Evolutionary conservation across 1,284 basidiomycete species (phyloP).

Genomic region (Cerrena zonata): DNA sequence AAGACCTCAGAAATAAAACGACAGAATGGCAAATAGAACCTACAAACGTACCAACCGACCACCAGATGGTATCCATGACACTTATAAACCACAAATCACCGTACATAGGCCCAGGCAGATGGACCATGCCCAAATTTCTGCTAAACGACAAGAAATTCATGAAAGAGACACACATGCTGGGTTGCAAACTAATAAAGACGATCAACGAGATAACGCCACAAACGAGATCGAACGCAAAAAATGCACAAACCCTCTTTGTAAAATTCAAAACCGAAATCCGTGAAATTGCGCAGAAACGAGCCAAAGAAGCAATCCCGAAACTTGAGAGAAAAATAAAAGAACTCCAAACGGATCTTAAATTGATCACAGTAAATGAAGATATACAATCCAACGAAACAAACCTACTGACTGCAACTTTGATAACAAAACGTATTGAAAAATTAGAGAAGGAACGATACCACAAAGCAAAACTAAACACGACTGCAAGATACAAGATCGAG

Average conservation of each 20-base stretch:
- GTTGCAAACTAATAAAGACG: no score
- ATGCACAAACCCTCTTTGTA: conserved; percentile 20
- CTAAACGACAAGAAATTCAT: background rate
- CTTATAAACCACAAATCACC: background rate
- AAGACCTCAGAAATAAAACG: background rate
- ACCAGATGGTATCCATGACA: conserved; percentile 5
- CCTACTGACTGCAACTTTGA: background rate
- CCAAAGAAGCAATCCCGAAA: conserved; percentile 7
- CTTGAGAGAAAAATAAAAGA: background rate
- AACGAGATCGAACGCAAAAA: background rate
- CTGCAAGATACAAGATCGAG: background rate
- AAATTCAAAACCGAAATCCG: background rate
- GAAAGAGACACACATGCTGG: background rate
- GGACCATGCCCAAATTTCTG: background rate
- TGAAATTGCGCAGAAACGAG: background rate
- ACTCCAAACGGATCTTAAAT: conserved; percentile 1
- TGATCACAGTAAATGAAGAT: background rate
- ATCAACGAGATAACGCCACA: no score
- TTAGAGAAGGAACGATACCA: background rate
- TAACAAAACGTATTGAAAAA: background rate
- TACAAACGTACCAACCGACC: background rate
- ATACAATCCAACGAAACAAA: background rate
- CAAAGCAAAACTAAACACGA: background rate
- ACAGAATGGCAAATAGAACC: background rate
- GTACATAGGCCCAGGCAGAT: background rate